phyloP scores from a whole-genome alignment of 2,329 filamentous ascomycete genomes.

The Berkeleyomyces rouxiae region DNA sequence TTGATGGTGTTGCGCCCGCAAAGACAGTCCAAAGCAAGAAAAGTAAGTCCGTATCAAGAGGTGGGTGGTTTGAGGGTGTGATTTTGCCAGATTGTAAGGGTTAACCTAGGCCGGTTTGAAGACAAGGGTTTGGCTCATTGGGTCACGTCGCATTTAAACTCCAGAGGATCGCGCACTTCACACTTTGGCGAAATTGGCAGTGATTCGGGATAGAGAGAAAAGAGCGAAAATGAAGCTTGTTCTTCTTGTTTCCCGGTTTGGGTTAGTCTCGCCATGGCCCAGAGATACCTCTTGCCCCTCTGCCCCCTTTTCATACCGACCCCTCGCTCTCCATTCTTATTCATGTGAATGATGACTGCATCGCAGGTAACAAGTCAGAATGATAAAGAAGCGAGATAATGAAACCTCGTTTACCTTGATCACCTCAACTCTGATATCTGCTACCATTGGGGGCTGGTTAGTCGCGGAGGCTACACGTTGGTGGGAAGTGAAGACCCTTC shows the following conservation, averaged over 20 bases:
- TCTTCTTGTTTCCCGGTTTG: not conserved
- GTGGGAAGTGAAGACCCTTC: too few relatives aligned
- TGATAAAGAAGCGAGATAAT: not conserved
- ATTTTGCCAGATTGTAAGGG: not conserved
- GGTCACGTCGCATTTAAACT: not conserved
- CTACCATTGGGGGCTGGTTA: too few relatives aligned
- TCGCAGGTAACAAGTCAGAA: too few relatives aligned
- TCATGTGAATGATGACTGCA: too few relatives aligned
- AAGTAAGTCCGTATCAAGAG: too few relatives aligned
- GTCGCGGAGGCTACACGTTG: too few relatives aligned
- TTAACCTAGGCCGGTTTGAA: not conserved
- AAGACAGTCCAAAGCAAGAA: too few relatives aligned
- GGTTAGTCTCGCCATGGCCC: not conserved
- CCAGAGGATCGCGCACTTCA: not conserved
- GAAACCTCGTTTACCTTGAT: not conserved
- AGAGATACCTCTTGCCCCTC: not conserved
- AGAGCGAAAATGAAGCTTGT: not conserved
- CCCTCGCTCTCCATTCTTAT: too few relatives aligned
- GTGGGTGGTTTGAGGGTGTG: not conserved
- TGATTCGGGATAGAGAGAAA: not conserved
- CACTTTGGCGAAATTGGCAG: slow-evolving; percentile 2
- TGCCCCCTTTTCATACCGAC: not conserved
- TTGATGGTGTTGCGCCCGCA: too few relatives aligned
- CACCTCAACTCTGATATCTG: too few relatives aligned
- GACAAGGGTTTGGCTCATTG: not conserved